Base-by-base conservation (phyloP, 2,329 filamentous ascomycete genomes). In the Talaromyces sp. region DNA sequence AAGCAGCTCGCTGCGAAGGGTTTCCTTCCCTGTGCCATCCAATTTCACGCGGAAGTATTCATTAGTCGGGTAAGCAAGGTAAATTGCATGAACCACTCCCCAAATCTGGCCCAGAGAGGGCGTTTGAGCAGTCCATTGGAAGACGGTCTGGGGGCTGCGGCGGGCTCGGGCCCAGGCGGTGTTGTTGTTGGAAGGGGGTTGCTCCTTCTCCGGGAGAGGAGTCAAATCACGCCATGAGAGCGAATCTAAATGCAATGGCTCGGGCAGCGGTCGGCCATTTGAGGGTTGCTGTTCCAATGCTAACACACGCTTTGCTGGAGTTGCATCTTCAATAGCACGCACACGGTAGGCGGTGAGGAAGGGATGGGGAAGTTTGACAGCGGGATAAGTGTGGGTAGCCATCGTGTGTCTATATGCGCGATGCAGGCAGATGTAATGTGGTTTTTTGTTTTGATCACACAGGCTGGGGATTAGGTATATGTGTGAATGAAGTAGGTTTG, bases 51-150 rank as follows among this genome's bases (percentile, higher is more conserved):
- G 70, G 61, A 80, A 73, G 49, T 72, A 73, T 62, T 80, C 78
- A 17, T 72, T 65, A 14, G 75, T 65, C 24, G 76, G 76, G 39
- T 77, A 70, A 16, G 72, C 66, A 13, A 76, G 71, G 37, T 77
- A 73, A 51, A 80, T 69, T 4, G 74, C 73, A 54, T 80, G 77
- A 17, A 77, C 58, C 20, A 79, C 65, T 42, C 78, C 74, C 78
- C 78, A 80, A 14, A 78, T 64, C 56, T 80, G 77, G 2, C 70
- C 75, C 27, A 78, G 62, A 29, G 74, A 69, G 41, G 78, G 78
- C 49, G 3, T 27, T 45, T 20, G 65, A 62, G 8, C 62, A 10
- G 55, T 37, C 78, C 78, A 80, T 47, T 72, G 69, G 49, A 80
- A 69, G 6, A 64, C 69, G 3, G 75, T 69, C 36, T 70, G 67